Conservation (phyloP, 805 yeast genomes). For the Jamesozyma lodderae region DNA sequence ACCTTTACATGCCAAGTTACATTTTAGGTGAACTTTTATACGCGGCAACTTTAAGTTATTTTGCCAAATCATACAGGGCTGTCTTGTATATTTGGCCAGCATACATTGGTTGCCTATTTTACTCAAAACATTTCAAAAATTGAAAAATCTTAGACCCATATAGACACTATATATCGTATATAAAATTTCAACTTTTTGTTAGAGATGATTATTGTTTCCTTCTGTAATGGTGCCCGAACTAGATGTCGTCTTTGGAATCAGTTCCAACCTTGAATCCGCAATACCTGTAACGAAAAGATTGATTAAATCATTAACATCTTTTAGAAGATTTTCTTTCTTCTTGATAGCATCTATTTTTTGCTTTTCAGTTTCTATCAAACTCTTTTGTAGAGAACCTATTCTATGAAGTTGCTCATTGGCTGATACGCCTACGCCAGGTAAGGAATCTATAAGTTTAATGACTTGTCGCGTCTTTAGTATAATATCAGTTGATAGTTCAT, state of each 20-base stretch:
- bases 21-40: slow-evolving; percentile 13
- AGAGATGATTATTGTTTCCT: background rate
- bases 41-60: too few species aligned
- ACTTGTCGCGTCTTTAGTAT: slow-evolving; percentile 82
- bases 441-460: slow-evolving; percentile 70
- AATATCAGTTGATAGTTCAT: slow-evolving; percentile 77
- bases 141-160: too few species aligned
- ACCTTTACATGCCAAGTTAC: slow-evolving; percentile 20
- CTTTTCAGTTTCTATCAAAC: slow-evolving; percentile 51
- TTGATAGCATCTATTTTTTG: slow-evolving; percentile 47
- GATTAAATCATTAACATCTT: slow-evolving; percentile 59
- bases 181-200: background rate
- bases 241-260: background rate
- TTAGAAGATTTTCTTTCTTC: slow-evolving; percentile 54
- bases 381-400: slow-evolving; percentile 53
- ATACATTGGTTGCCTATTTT: too few species aligned
- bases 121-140: too few species aligned
- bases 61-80: too few species aligned
- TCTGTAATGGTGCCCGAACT: background rate
- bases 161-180: background rate
- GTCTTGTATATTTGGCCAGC: too few species aligned
- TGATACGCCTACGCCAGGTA: slow-evolving; percentile 89
- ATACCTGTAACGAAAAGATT: slow-evolving; percentile 36
- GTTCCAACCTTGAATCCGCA: slow-evolving; percentile 26
- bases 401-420: slow-evolving; percentile 60